Conservation (phyloP, 2,329 filamentous ascomycete genomes). For the Bisporella sp. region DNA sequence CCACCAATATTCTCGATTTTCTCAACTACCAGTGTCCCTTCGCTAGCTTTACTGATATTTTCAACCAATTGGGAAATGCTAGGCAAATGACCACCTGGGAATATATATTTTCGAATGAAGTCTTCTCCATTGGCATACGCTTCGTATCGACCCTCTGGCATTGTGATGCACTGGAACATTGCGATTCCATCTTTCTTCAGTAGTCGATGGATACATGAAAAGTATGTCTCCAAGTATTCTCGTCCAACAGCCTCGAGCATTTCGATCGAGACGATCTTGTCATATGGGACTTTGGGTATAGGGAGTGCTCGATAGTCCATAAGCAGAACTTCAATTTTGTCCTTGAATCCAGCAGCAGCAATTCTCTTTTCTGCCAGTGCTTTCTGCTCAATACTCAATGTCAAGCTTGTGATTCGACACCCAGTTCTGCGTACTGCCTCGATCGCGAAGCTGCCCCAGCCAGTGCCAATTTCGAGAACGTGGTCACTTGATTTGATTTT, state of each 20-base stretch:
- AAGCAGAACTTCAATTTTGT: constrained; percentile 57
- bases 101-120: constrained; percentile 73
- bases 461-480: constrained; percentile 68
- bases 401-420: constrained; percentile 62
- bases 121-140: constrained; percentile 61
- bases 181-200: constrained; percentile 61
- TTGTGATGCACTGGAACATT: constrained; percentile 72
- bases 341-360: constrained; percentile 47
- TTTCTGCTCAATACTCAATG: constrained; percentile 64
- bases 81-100: constrained; percentile 68
- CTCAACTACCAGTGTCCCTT: constrained; percentile 58
- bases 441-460: constrained; percentile 71
- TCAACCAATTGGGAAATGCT: constrained; percentile 41
- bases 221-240: constrained; percentile 62
- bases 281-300: constrained; percentile 47
- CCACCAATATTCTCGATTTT: constrained; percentile 65
- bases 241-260: constrained; percentile 71
- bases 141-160: constrained; percentile 62
- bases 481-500: constrained; percentile 58
- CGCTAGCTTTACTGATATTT: constrained; percentile 53
- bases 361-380: constrained; percentile 60
- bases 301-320: constrained; percentile 62
- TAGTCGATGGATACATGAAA: constrained; percentile 53
- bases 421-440: constrained; percentile 58
- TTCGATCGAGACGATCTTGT: constrained; percentile 69